Evolutionary conservation across 805 yeast genomes (phyloP), one percentile per base, ranked within the genome.

Genomic region (Vanderwaltozyma verrucispora): DNA sequence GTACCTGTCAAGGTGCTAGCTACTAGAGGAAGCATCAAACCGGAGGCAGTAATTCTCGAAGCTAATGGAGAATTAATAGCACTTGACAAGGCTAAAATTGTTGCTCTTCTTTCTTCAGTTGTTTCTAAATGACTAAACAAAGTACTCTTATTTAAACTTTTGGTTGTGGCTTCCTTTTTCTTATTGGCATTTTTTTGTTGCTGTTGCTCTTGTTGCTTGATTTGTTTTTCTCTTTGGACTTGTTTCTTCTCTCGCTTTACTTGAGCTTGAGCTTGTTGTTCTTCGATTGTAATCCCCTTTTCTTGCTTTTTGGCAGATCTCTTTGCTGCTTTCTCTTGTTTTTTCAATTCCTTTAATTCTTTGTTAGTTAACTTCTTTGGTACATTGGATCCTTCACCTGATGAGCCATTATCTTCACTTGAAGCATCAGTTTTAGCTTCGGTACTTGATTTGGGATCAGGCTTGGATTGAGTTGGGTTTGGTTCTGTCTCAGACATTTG

Each of bases 251-350:
- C 72, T 64, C 53, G 65, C 62, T 61, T 68, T 61, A 44, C 67
- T 62, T 48, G 69, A 40, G 63, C 59, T 46, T 50, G 59, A 31
- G 53, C 47, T 31, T 58, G 59, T 44, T 61, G 67, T 34, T 60
- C 63, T 45, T 65, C 64, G 28, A 59, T 48, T 15, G 69, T 56
- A 32, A 75, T 72, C 25, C 80, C 87, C 35, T 67, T 71, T 7
- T 77, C 79, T 47, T 72, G 82, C 54, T 84, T 87, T 45, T 78
- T 75, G 2, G 95, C 95, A 2, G 95, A 92, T 56, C 97, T 71
- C 57, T 85, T 84, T 28, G 92, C 94, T 12, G 92, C 92, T 63
- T 89, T 88, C 53, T 87, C 95, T 50, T 75, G 75, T 67, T 87
- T 88, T 57, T 86, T 84, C 74, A 78, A 65, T 50, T 85, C 96